These are phyloP conservation scores for Apiotrichum siamense DNA, from an alignment of 1,284 basidiomycete species.

Conservation along the genomic window DNA sequence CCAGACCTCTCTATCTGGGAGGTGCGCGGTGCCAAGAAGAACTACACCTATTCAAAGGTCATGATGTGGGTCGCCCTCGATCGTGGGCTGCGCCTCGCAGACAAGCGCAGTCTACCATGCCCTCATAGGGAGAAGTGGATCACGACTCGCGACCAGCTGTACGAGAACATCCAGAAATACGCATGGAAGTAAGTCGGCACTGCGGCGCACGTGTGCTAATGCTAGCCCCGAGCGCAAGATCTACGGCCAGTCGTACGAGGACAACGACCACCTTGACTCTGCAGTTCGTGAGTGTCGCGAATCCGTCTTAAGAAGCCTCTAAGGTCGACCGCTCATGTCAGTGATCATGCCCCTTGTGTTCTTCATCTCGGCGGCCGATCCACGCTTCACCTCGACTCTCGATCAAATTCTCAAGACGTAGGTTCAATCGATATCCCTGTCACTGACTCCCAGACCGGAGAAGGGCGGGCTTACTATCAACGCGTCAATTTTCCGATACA, in stretches of 20 bases:
- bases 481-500: slow-evolving; percentile 54
- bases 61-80: slow-evolving; percentile 95
- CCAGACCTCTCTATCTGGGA: slow-evolving; percentile 61
- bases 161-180: slow-evolving; percentile 66
- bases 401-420: slow-evolving; percentile 66
- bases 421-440: background rate
- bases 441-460: slow-evolving; percentile 54
- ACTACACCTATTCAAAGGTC: slow-evolving; percentile 86
- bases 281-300: slow-evolving; percentile 35
- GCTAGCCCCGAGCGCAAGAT: slow-evolving; percentile 27
- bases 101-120: slow-evolving; percentile 64
- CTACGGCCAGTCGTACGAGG: slow-evolving; percentile 50
- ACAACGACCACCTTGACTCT: slow-evolving; percentile 48
- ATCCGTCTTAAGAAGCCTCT: background rate
- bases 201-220: slow-evolving; percentile 29
- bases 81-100: slow-evolving; percentile 77
- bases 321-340: no score
- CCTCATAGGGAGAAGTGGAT: slow-evolving; percentile 59
- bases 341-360: slow-evolving; percentile 55
- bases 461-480: slow-evolving; percentile 82
- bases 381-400: slow-evolving; percentile 75
- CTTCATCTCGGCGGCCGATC: slow-evolving; percentile 74
- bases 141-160: slow-evolving; percentile 65
- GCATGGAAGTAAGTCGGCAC: slow-evolving; percentile 46
- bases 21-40: slow-evolving; percentile 64